Percentiles rank a stretch among this genome's conserved stretches.
Conservation (phyloP, 2,329 filamentous ascomycete genomes). For the Talaromyces marneffei region DNA sequence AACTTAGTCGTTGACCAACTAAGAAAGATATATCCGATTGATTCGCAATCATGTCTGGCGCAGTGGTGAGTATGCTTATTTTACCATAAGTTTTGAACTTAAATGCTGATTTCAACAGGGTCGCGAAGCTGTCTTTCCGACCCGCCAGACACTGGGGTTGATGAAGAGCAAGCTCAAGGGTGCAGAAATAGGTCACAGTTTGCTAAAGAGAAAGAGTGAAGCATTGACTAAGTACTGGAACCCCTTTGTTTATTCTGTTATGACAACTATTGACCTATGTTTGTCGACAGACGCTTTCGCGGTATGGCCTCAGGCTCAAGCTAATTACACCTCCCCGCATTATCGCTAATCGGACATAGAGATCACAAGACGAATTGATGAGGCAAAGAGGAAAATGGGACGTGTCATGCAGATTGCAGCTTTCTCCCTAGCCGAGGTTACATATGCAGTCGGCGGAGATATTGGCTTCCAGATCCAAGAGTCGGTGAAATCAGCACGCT, state of each 20-base stretch:
- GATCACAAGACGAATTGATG: slow-evolving; percentile 94
- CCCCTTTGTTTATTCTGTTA: neutral
- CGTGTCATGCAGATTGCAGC: slow-evolving; percentile 98
- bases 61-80: slow-evolving; percentile 29
- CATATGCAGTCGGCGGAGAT: slow-evolving; percentile 90
- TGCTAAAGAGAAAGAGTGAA: slow-evolving; percentile 96
- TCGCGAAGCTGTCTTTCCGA: slow-evolving; percentile 94
- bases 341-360: slow-evolving; percentile 50
- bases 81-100: slow-evolving; percentile 14
- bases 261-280: slow-evolving; percentile 18
- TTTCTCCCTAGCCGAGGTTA: slow-evolving; percentile 95
- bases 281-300: slow-evolving; percentile 68
- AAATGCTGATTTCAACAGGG: slow-evolving; percentile 53
- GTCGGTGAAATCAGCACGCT: slow-evolving; percentile 85
- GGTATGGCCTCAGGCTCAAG: slow-evolving; percentile 48
- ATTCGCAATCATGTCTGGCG: slow-evolving; percentile 38
- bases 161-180: slow-evolving; percentile 99
- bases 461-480: slow-evolving; percentile 98
- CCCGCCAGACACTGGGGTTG: slow-evolving; percentile 87
- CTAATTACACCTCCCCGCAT: slow-evolving; percentile 17
- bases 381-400: slow-evolving; percentile 99
- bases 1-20: neutral
- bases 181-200: slow-evolving; percentile 81
- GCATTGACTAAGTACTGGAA: slow-evolving; percentile 81
- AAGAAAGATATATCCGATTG: neutral